These are phyloP conservation scores for Zasmidium cellare DNA, from an alignment of 2,329 filamentous ascomycete species.

Conservation along the genomic window DNA sequence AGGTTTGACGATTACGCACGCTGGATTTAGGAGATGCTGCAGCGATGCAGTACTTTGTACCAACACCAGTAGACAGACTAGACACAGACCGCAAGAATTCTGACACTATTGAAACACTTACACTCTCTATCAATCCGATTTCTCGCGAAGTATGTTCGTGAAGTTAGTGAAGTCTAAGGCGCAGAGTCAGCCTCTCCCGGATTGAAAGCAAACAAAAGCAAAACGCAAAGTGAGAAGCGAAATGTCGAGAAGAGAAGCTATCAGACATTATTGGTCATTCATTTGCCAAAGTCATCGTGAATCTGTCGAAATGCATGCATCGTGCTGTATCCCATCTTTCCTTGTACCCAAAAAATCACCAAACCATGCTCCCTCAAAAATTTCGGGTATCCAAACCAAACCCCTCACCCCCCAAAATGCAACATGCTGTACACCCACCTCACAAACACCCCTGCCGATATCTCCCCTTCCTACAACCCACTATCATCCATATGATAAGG, in stretches of 20 bases:
- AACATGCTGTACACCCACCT: not conserved
- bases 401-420: not conserved
- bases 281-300: not conserved
- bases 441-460: not conserved
- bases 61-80: too few species aligned
- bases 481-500: conserved; percentile 29
- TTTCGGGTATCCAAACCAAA: not conserved
- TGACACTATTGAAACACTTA: too few species aligned
- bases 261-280: not conserved
- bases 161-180: too few species aligned
- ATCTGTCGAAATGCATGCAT: not conserved
- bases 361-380: not conserved
- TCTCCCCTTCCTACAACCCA: conserved; percentile 20
- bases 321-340: not conserved
- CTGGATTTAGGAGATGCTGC: too few species aligned
- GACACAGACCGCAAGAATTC: too few species aligned
- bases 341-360: not conserved
- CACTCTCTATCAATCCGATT: too few species aligned
- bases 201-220: not conserved
- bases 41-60: too few species aligned
- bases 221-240: not conserved
- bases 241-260: not conserved
- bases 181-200: too few species aligned
- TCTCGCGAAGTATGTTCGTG: too few species aligned
- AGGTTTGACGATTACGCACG: not conserved